These are phyloP conservation scores for Mucor irregularis DNA, from an alignment of 371 early-diverging fungal species.

Conservation along the genomic window DNA sequence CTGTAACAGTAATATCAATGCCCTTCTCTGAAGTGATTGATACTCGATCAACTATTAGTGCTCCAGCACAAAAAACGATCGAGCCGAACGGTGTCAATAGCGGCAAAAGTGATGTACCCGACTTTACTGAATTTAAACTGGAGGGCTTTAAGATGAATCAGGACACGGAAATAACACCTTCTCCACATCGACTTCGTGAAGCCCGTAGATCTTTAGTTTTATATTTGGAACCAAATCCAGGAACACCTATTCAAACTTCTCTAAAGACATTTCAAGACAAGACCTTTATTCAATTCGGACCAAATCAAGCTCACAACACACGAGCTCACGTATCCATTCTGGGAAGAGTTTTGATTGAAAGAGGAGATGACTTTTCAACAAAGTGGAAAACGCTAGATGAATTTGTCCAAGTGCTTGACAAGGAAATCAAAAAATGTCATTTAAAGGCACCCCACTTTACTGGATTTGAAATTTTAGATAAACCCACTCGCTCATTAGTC, in stretches of 20 bases:
- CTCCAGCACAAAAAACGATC: constrained; percentile 2
- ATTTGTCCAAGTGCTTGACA: constrained; percentile 13
- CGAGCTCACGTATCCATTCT: constrained; percentile 27
- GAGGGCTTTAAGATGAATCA: constrained; percentile 29
- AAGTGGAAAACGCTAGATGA: constrained; percentile 30
- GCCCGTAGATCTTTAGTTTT: constrained; percentile 29
- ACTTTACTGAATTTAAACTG: constrained; percentile 28
- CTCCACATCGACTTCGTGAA: constrained; percentile 33
- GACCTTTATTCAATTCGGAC: constrained; percentile 26
- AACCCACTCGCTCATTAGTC: constrained; percentile 26
- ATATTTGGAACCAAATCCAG: constrained; percentile 29
- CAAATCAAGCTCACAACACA: constrained; percentile 36
- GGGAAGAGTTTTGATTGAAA: constrained; percentile 23
- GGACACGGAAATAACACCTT: constrained; percentile 18
- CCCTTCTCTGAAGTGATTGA: constrained; percentile 13
- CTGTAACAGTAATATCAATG: background rate
- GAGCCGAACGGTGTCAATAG: background rate
- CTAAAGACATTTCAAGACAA: constrained; percentile 31
- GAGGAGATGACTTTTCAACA: constrained; percentile 21
- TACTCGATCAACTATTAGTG: constrained; percentile 18
- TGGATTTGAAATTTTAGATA: constrained; percentile 27
- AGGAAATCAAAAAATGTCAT: constrained; percentile 10
- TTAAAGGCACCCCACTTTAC: constrained; percentile 25
- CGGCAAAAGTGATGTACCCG: constrained; percentile 13
- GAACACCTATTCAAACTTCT: constrained; percentile 26